Evolutionary conservation across 2,329 filamentous ascomycete genomes (phyloP), one percentile per base, ranked within the genome.

Genomic region (Diaporthe ampelina): DNA sequence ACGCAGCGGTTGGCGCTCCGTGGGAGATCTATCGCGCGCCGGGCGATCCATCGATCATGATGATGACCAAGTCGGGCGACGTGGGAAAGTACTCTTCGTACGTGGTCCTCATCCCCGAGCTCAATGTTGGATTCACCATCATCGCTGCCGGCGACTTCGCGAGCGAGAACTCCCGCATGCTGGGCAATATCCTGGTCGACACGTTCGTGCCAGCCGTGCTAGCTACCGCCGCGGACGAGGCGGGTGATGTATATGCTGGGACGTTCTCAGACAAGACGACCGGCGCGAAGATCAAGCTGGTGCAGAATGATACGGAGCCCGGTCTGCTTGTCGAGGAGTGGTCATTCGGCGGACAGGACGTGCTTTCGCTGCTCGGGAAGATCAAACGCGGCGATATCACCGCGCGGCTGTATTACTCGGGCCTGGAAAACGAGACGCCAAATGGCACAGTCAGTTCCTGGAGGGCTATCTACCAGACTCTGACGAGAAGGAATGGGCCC

Each of bases 1-100:
- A 78, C 52, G 81, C 83, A 15, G 81, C 82, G 1, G 79, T 86
- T 1, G 84, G 85, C 9, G 82, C 82, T 37, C 86, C 86, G 0
- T 88, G 86, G 86, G 73, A 72, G 37, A 56, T 70, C 17, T 65
- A 73, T 35, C 61, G 71, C 40, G 65, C 74, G 13, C 70, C 68
- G 3, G 65, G 54, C 4, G 65, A 48, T 17, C 71, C 61, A 9
- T 29, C 40, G 5, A 40, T 73, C 3, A 69, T 73, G 71, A 73
- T 73, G 71, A 69, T 73, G 71, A 82, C 81, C 45, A 83, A 83
- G 70, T 72, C 78, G 4, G 82, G 82, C 19, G 75, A 78, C 70
- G 54, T 81, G 6, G 82, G 82, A n/a, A 72, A 76, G 4, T 85
- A 84, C 76, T 79, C 78, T 40, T 79, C 81, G 24, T 81, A 79